Conservation (phyloP, 2,329 filamentous ascomycete genomes). For the Trichoderma guizhouense region DNA sequence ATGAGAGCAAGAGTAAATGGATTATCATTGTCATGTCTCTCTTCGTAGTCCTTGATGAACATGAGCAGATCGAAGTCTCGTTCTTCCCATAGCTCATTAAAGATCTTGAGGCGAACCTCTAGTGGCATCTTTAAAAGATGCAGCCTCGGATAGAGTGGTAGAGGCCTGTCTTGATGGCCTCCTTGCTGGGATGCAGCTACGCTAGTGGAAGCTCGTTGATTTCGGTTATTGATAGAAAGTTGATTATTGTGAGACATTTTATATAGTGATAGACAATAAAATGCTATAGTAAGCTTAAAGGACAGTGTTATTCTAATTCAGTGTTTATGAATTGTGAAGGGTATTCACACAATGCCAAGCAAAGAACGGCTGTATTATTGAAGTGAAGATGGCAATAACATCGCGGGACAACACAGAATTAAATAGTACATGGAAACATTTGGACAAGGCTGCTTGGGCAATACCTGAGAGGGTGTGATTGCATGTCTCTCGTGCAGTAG, state of each 20-base stretch:
- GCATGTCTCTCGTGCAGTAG: constrained; percentile 4
- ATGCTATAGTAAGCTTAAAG: not conserved
- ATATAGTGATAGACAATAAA: not conserved
- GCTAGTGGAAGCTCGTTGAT: not conserved
- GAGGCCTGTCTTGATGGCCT: not conserved
- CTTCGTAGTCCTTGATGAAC: constrained; percentile 7
- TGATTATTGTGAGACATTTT: not conserved
- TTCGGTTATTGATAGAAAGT: not conserved
- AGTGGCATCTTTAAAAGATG: not conserved
- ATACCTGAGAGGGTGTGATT: not conserved
- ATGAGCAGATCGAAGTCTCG: not conserved
- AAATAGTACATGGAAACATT: not conserved
- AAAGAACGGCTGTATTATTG: not conserved
- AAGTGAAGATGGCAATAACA: not conserved
- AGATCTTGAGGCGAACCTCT: constrained; percentile 10
- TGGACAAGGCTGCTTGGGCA: not conserved
- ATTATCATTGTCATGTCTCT: not conserved
- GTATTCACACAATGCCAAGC: not conserved
- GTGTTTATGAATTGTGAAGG: not conserved
- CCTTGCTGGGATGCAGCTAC: not conserved
- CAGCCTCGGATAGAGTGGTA: not conserved
- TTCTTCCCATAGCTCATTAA: not conserved
- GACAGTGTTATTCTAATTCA: not conserved
- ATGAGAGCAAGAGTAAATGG: not conserved
- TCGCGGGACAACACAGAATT: not conserved